Evolutionary conservation across 306 rosid species (phyloP).

Genomic region (Biancaea sappan): DNA sequence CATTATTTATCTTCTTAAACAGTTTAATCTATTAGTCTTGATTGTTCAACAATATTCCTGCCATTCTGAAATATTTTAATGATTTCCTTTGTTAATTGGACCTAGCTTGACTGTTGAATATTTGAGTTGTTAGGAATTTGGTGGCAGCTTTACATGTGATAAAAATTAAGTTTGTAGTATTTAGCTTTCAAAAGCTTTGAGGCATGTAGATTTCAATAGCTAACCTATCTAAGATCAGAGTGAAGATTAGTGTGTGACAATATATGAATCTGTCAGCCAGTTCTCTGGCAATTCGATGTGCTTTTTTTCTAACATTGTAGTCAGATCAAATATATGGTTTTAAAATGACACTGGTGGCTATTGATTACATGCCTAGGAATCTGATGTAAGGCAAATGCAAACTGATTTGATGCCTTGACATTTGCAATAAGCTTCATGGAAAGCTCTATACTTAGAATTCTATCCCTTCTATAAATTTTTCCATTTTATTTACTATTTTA

Average conservation of each 20-base stretch:
- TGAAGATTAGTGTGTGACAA: neutral
- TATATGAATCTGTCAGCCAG: neutral
- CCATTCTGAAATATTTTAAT: neutral
- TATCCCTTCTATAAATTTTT: constrained; percentile 8
- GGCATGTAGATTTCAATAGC: neutral
- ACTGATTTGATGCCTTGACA: constrained; percentile 13
- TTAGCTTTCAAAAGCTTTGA: neutral
- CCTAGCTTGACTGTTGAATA: neutral
- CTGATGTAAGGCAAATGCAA: constrained; percentile 7
- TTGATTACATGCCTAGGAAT: constrained; percentile 27
- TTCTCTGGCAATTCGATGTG: constrained; percentile 8
- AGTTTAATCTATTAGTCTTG: neutral
- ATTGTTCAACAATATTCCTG: neutral
- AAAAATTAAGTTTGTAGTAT: neutral
- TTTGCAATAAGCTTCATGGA: constrained; percentile 10
- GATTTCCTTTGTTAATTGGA: neutral
- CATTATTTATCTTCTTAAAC: neutral
- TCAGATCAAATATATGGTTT: constrained; percentile 16
- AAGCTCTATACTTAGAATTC: neutral
- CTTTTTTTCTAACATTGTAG: neutral
- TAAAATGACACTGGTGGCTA: constrained; percentile 20
- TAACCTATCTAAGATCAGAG: neutral
- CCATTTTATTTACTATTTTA: constrained; percentile 6
- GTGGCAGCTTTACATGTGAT: too few relatives aligned
- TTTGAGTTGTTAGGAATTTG: neutral